Percentiles rank a stretch among this genome's conserved stretches.
Evolutionary conservation across 2,329 filamentous ascomycete genomes (phyloP).

Genomic region (Paracorniculantispora psalliotae): DNA sequence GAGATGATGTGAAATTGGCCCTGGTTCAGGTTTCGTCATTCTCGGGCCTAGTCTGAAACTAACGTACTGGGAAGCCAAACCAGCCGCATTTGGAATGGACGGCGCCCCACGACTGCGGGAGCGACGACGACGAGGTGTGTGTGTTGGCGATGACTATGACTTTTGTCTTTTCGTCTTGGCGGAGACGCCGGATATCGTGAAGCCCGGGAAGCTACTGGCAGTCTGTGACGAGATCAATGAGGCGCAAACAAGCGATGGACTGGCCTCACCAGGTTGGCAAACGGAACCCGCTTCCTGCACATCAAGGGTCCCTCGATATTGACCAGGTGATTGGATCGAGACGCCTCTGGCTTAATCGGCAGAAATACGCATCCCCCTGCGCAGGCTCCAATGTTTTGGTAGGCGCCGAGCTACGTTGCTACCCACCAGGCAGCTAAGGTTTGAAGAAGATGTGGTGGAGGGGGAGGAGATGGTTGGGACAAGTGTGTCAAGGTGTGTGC

Average conservation of each 20-base stretch:
- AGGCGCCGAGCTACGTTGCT: background rate
- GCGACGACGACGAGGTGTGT: background rate
- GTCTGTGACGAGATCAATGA: too few relatives aligned
- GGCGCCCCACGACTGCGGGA: background rate
- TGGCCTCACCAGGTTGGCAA: too few relatives aligned
- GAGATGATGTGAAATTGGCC: conserved; percentile 13
- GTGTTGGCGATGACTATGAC: background rate
- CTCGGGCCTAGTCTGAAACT: conserved; percentile 13
- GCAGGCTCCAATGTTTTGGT: conserved; percentile 3
- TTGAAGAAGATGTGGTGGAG: background rate
- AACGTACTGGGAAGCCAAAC: conserved; percentile 11
- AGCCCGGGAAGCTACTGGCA: background rate
- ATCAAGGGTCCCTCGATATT: background rate
- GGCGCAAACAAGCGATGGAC: too few relatives aligned
- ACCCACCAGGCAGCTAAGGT: background rate
- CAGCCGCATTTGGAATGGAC: conserved; percentile 19
- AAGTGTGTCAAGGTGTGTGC: background rate
- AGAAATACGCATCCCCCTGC: conserved; percentile 1
- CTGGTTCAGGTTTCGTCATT: conserved; percentile 15
- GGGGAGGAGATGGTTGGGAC: background rate
- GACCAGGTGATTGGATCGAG: background rate
- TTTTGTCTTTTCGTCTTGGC: background rate
- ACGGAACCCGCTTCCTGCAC: background rate
- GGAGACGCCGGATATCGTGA: background rate
- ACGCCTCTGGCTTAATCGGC: conserved; percentile 7